A percentile compares a stretch with the other conserved stretches of the same genome.
Conservation (phyloP, 2,329 filamentous ascomycete genomes). For the Diaporthe ilicicola region DNA sequence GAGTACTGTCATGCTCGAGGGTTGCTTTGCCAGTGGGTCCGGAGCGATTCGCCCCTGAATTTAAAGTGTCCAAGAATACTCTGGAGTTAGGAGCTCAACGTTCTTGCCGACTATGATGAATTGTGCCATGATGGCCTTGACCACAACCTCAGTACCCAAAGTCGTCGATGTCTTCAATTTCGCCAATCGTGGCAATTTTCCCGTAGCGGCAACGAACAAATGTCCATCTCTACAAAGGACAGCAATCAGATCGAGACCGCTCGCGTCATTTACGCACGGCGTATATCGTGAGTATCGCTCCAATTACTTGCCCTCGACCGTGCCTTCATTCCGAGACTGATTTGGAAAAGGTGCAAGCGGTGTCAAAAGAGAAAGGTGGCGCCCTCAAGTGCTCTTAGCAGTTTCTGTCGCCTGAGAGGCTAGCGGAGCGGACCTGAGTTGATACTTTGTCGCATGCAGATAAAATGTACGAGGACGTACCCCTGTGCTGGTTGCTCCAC, state of each 20-base stretch:
- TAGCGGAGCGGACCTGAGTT: not conserved
- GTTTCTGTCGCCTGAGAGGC: not conserved
- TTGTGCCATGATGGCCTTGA: not conserved
- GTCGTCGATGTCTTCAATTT: not conserved
- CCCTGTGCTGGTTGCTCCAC: slow-evolving; percentile 34
- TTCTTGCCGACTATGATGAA: not conserved
- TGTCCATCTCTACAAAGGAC: not conserved
- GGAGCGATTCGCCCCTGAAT: not conserved
- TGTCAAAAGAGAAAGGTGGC: slow-evolving; percentile 16
- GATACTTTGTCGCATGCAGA: slow-evolving; percentile 19
- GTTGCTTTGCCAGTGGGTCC: slow-evolving; percentile 1
- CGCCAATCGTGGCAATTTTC: not conserved
- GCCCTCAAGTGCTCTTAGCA: not conserved
- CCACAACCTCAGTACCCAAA: not conserved
- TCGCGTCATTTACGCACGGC: not conserved
- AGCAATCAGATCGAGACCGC: not conserved
- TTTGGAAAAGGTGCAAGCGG: not conserved
- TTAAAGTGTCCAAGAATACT: not conserved
- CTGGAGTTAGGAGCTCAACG: not conserved
- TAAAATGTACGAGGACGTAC: slow-evolving; percentile 35
- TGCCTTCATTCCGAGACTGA: not conserved
- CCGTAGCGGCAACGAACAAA: not conserved
- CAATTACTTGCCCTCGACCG: no score
- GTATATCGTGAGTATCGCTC: not conserved
- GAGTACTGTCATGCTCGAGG: not conserved